These are phyloP conservation scores for Fusarium verticillioides DNA, from an alignment of 2,329 filamentous ascomycete species.

Conservation along the genomic window DNA sequence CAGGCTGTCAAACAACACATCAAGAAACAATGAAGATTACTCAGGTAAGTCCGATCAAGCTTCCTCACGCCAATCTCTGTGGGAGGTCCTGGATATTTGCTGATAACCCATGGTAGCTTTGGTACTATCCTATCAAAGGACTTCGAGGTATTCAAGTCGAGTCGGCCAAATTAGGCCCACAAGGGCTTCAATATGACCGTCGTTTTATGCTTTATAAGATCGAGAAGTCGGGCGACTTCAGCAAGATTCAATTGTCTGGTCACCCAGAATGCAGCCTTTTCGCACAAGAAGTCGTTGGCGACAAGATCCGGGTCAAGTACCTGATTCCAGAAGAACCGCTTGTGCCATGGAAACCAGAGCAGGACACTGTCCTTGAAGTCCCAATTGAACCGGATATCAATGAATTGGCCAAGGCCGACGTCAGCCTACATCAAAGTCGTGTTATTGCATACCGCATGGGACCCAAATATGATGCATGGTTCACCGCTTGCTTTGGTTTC, in stretches of 20 bases:
- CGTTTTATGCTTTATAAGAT: slow-evolving; percentile 75
- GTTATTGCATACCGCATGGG: slow-evolving; percentile 73
- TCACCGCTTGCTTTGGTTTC: slow-evolving; percentile 73
- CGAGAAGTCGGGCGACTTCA: slow-evolving; percentile 53
- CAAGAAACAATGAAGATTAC: slow-evolving; percentile 48
- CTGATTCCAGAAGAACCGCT: slow-evolving; percentile 52
- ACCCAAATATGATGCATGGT: slow-evolving; percentile 69
- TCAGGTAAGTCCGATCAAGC: slow-evolving; percentile 32
- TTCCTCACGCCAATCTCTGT: neutral
- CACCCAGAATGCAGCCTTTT: slow-evolving; percentile 73
- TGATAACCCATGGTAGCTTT: slow-evolving; percentile 56
- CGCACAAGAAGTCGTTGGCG: slow-evolving; percentile 62
- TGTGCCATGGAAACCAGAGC: slow-evolving; percentile 51
- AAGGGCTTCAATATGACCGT: slow-evolving; percentile 74
- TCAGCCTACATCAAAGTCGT: slow-evolving; percentile 70
- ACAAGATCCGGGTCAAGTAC: slow-evolving; percentile 58
- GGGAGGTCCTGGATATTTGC: neutral
- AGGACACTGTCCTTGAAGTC: slow-evolving; percentile 59
- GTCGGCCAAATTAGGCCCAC: slow-evolving; percentile 64
- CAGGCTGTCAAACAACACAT: neutral
- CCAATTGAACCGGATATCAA: slow-evolving; percentile 65
- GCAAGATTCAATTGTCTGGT: slow-evolving; percentile 69
- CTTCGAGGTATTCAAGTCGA: slow-evolving; percentile 70
- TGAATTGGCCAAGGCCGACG: slow-evolving; percentile 58
- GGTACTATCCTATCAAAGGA: slow-evolving; percentile 79